A percentile compares a stretch with the other conserved stretches of the same genome.
phyloP scores from a whole-genome alignment of 2,329 filamentous ascomycete species.

The Monilinia laxa region DNA sequence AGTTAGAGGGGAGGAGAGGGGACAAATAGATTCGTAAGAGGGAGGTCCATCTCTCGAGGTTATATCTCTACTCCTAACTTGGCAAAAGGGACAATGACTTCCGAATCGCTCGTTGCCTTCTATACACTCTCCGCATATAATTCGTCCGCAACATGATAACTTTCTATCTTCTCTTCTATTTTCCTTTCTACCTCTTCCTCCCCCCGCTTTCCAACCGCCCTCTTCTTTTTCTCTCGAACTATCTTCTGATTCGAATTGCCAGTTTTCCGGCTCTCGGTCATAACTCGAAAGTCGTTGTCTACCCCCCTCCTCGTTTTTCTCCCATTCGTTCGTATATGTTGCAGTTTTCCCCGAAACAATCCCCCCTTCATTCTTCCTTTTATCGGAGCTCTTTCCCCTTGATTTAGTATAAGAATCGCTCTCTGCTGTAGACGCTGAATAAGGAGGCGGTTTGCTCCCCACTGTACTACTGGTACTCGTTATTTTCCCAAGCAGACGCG shows the following conservation, averaged over 20 bases:
- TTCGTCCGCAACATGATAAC: constrained; percentile 15
- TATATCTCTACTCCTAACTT: constrained; percentile 57
- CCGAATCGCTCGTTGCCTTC: constrained; percentile 8
- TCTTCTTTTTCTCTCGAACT: background rate
- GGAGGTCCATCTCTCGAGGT: background rate
- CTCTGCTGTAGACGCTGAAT: background rate
- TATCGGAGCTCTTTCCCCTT: background rate
- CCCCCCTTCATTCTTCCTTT: background rate
- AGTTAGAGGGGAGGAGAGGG: constrained; percentile 31
- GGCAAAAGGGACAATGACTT: constrained; percentile 64
- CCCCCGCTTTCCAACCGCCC: background rate
- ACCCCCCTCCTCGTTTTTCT: background rate
- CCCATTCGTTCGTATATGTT: background rate
- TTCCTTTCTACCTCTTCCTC: background rate
- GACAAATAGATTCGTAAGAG: background rate
- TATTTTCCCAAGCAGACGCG: constrained; percentile 9
- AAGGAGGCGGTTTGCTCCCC: background rate
- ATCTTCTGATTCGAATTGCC: background rate
- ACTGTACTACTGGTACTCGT: background rate
- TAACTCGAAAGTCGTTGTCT: background rate
- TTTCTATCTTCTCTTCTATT: background rate
- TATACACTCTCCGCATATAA: constrained; percentile 18
- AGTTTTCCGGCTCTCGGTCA: background rate
- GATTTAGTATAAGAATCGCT: background rate
- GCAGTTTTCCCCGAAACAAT: background rate